Percentiles rank a stretch among this genome's conserved stretches.
Evolutionary conservation across 345 rosid species (phyloP).

Genomic region (Mercurialis annua): DNA sequence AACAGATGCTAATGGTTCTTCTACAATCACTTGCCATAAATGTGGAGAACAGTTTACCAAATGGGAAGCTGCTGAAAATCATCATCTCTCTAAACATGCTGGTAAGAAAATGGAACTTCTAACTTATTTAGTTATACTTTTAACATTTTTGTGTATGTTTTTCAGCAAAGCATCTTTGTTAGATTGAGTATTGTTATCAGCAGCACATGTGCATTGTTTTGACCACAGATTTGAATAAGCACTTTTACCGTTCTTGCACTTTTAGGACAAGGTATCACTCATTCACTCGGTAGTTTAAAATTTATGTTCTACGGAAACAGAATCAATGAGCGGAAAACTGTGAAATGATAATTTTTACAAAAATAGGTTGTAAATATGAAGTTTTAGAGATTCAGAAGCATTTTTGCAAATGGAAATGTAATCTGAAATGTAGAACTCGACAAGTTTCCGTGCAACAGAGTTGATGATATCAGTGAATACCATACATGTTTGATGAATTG

Average conservation of each 20-base stretch:
- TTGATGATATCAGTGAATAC: no score
- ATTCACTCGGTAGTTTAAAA: no score
- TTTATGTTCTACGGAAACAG: no score
- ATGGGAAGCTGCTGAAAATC: conserved; percentile 95
- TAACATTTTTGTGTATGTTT: not conserved
- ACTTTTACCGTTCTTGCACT: not conserved
- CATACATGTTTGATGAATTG: no score
- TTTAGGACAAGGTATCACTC: not conserved
- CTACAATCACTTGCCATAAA: conserved; percentile 79
- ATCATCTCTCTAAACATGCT: conserved; percentile 97
- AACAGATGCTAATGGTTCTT: conserved; percentile 49
- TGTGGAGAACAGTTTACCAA: conserved; percentile 92
- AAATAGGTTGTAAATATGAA: no score
- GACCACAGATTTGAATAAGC: conserved; percentile 14
- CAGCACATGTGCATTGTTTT: not conserved
- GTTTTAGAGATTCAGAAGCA: no score
- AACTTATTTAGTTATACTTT: not conserved
- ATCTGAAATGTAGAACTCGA: no score
- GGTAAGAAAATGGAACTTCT: conserved; percentile 47
- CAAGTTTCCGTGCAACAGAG: no score
- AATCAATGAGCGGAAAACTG: no score
- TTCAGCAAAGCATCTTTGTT: not conserved
- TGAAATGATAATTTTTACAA: no score
- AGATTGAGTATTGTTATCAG: not conserved
- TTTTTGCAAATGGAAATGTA: no score